Conservation (phyloP, 495 filamentous ascomycete genomes). For the Tuber brumale region DNA sequence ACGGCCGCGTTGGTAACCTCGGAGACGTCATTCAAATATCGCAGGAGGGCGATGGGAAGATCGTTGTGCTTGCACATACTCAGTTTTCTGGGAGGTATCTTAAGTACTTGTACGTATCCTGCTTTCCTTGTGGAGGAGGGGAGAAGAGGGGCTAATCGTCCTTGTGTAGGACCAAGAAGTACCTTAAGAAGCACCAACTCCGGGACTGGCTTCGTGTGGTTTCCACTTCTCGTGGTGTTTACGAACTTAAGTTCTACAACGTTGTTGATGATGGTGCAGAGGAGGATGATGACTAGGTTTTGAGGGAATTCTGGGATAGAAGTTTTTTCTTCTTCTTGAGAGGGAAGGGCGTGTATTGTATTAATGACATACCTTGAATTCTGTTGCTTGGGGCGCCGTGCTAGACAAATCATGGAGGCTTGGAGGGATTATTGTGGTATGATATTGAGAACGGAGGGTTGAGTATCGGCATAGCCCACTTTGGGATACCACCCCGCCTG, state of each 20-base stretch:
- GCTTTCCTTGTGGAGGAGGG: neutral
- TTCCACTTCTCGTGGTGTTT: conserved; percentile 90
- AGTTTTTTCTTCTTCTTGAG: neutral
- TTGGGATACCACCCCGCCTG: neutral
- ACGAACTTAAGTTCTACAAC: conserved; percentile 99
- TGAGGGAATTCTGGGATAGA: neutral
- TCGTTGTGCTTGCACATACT: conserved; percentile 94
- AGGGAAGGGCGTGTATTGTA: neutral
- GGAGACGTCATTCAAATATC: conserved; percentile 87
- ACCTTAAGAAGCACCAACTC: conserved; percentile 99
- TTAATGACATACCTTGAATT: neutral
- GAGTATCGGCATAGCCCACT: neutral
- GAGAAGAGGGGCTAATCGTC: neutral
- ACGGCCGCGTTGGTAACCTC: conserved; percentile 94
- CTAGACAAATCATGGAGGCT: neutral
- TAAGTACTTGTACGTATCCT: conserved; percentile 84
- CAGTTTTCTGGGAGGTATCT: conserved; percentile 97
- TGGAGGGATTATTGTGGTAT: neutral
- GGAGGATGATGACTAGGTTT: conserved; percentile 87
- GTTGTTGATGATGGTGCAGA: conserved; percentile 95
- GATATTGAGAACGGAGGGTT: neutral
- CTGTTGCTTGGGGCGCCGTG: neutral
- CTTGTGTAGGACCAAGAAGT: conserved; percentile 87
- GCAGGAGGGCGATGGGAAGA: conserved; percentile 86
- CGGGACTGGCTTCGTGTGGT: conserved; percentile 99